Conservation (phyloP, 805 yeast genomes). For the Ogataea wickerhamii region DNA sequence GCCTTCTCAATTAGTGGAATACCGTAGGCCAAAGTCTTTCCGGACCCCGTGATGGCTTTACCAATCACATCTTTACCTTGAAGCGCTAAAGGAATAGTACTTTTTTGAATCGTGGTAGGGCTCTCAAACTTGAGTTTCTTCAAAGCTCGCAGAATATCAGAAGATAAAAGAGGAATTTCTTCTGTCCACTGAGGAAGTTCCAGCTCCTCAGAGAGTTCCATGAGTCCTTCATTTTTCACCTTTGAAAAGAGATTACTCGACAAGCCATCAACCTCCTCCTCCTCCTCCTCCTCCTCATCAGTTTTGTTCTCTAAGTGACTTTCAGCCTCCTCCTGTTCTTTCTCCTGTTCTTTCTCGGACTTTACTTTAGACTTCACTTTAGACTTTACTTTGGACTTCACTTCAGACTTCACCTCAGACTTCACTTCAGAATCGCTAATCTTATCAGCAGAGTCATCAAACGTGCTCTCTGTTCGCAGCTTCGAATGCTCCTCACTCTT, state of each 20-base stretch:
- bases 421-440: slow-evolving; percentile 23
- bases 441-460: slow-evolving; percentile 16
- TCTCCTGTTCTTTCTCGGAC: slow-evolving; percentile 6
- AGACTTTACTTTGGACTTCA: slow-evolving; percentile 21
- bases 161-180: slow-evolving; percentile 40
- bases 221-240: slow-evolving; percentile 9
- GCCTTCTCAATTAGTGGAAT: slow-evolving; percentile 80
- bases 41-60: slow-evolving; percentile 96
- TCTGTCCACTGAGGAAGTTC: slow-evolving; percentile 62
- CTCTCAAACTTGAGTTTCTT: slow-evolving; percentile 49
- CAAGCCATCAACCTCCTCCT: slow-evolving; percentile 11
- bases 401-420: slow-evolving; percentile 22
- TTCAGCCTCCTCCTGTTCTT: slow-evolving; percentile 7
- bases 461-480: slow-evolving; percentile 18
- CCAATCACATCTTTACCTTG: slow-evolving; percentile 83
- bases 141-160: slow-evolving; percentile 61
- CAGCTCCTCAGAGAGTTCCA: slow-evolving; percentile 30
- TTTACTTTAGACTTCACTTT: slow-evolving; percentile 9
- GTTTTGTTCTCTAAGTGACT: slow-evolving; percentile 6
- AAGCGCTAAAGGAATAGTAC: slow-evolving; percentile 69
- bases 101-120: slow-evolving; percentile 85
- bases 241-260: slow-evolving; percentile 16
- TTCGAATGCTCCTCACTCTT: slow-evolving; percentile 30
- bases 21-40: slow-evolving; percentile 95
- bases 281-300: slow-evolving; percentile 9